Base-by-base conservation (phyloP, 2,329 filamentous ascomycete genomes). In the Sodiomyces alkalinus region DNA sequence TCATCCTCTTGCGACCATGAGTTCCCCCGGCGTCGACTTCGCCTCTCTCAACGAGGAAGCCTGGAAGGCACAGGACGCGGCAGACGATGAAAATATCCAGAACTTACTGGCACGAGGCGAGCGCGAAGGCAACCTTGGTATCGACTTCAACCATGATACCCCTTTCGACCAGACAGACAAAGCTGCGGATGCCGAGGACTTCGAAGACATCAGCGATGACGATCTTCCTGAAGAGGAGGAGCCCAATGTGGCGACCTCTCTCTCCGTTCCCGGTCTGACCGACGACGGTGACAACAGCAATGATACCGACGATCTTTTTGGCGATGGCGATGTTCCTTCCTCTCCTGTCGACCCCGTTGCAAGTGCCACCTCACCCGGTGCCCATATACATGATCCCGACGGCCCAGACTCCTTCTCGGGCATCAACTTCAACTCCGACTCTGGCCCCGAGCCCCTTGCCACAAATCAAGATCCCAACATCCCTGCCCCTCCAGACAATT, bases 141-240 rank as follows among this genome's bases (percentile, higher is more conserved):
- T 59, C 4, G 53, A 56, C 28, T 45, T 71, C 33, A 53, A 62
- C 17, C 45, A 42, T 21, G 47, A 56, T 28, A 55, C 53, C 29
- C 48, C 61, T 15, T 67, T 76, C 37, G 73, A 75, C 38, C 62
- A 73, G 38, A 61, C 63, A 6, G 79, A 83, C 49, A 98, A 98
- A 53, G 87, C 85, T 30, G 85, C 85, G 34, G 81, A 96, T 54
- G 90, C 90, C 22, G 58, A 90, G 36, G 90, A 98, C 47, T 98
- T 65, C 42, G 83, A 81, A 47, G 82, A 93, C 45, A 86, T 96
- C 36, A 79, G 79, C 39, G 87, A 96, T 48, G 85, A 92, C 46
- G 86, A 94, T 37, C 64, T 93, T 6, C 79, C 83, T 8, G 82
- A 90, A 6, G 82, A 90, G 37, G 75, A 81, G 34, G 68, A 74